Conservation (phyloP, 805 yeast species). For the Torulaspora franciscae region DNA sequence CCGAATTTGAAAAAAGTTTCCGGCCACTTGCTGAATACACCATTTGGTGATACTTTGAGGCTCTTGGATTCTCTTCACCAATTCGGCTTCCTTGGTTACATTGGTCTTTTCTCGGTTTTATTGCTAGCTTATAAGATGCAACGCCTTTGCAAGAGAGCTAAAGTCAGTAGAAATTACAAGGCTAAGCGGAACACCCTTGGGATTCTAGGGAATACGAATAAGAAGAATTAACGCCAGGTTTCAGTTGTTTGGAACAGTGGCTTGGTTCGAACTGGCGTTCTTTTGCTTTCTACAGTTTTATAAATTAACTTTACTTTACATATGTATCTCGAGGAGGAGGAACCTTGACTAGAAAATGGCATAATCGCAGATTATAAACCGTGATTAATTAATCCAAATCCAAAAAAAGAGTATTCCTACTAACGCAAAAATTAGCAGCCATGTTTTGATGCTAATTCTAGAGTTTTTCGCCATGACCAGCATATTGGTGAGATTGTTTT, state of each 20-base stretch:
- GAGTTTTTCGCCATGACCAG: slow-evolving; percentile 57
- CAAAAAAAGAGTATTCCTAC: slow-evolving; percentile 48
- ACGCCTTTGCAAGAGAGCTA: slow-evolving; percentile 9
- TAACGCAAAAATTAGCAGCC: slow-evolving; percentile 50
- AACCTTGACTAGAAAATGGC: slow-evolving; percentile 50
- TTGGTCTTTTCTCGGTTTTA: slow-evolving; percentile 11
- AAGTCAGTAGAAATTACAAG: slow-evolving; percentile 15
- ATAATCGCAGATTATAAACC: slow-evolving; percentile 34
- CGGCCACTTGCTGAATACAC: slow-evolving; percentile 41
- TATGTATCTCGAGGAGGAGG: slow-evolving; percentile 2
- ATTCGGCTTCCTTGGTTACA: slow-evolving; percentile 44
- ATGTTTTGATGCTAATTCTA: slow-evolving; percentile 58
- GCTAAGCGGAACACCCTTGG: slow-evolving; percentile 27
- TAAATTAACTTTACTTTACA: background rate
- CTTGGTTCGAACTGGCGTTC: no score
- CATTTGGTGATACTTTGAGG: slow-evolving; percentile 38
- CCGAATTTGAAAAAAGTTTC: slow-evolving; percentile 14
- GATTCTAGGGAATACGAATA: slow-evolving; percentile 13
- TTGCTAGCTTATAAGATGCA: slow-evolving; percentile 2
- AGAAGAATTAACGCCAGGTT: slow-evolving; percentile 11
- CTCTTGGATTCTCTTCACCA: slow-evolving; percentile 44
- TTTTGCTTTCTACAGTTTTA: background rate
- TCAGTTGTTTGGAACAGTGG: no score
- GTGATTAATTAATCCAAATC: slow-evolving; percentile 39
- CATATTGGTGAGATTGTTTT: slow-evolving; percentile 53